phyloP scores from a whole-genome alignment of 805 yeast species.

The Ogataea nitratoaversa region DNA sequence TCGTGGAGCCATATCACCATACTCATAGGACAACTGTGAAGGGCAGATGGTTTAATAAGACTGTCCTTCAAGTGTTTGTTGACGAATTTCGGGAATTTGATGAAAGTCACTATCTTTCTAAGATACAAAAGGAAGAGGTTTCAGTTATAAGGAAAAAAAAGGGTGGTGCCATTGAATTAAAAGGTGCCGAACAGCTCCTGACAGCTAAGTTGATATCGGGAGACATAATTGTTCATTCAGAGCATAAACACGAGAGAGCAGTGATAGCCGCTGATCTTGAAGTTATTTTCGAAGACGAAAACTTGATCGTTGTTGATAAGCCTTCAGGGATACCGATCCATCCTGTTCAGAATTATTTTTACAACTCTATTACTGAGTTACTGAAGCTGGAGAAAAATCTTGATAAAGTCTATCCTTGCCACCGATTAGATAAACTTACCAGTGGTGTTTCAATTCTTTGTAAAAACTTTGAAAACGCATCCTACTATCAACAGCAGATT shows the following conservation, averaged over 20 bases:
- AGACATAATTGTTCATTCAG: conserved; percentile 24
- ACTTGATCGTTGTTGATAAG: conserved; percentile 42
- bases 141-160: conserved; percentile 15
- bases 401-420: conserved; percentile 34
- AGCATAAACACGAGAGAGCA: conserved; percentile 31
- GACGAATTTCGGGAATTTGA: conserved; percentile 35
- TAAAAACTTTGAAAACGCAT: conserved; percentile 33
- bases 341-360: conserved; percentile 43
- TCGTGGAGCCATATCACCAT: conserved; percentile 39
- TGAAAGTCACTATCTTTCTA: conserved; percentile 18
- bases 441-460: conserved; percentile 49
- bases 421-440: conserved; percentile 50
- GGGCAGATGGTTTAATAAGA: conserved; percentile 40
- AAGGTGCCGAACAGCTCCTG: conserved; percentile 24
- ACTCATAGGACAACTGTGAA: conserved; percentile 35
- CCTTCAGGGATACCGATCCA: conserved; percentile 55
- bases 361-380: conserved; percentile 45
- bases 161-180: conserved; percentile 25
- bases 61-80: conserved; percentile 35
- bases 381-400: conserved; percentile 30
- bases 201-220: conserved; percentile 17
- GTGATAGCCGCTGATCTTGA: conserved; percentile 12
- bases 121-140: conserved; percentile 18
- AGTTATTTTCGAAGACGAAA: conserved; percentile 20
- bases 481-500: conserved; percentile 31